Percentiles rank a stretch among this genome's conserved stretches.
Conservation (phyloP, 2,329 filamentous ascomycete genomes). For the Neospermospora avenae region DNA sequence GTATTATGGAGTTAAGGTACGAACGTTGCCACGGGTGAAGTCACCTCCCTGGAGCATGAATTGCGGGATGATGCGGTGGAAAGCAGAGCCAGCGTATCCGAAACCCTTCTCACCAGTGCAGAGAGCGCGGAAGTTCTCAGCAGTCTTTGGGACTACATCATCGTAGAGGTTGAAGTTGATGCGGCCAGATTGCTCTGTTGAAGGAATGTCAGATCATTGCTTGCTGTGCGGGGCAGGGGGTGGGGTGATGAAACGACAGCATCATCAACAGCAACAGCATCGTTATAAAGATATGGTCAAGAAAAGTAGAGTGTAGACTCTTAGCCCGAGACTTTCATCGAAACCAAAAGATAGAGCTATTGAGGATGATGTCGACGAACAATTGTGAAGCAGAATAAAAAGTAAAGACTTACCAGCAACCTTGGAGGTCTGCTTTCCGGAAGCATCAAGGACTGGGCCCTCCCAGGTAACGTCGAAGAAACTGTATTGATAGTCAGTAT, state of each 20-base stretch:
- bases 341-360: constrained; percentile 4
- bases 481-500: constrained; percentile 37
- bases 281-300: not conserved
- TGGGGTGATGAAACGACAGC: constrained; percentile 21
- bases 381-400: not conserved
- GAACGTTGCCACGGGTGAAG: constrained; percentile 88
- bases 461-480: constrained; percentile 74
- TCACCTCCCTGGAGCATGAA: constrained; percentile 98
- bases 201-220: constrained; percentile 25
- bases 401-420: constrained; percentile 54
- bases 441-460: constrained; percentile 65
- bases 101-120: constrained; percentile 82
- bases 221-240: constrained; percentile 9
- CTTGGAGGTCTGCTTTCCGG: constrained; percentile 50
- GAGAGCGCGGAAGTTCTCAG: constrained; percentile 91
- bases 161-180: constrained; percentile 83
- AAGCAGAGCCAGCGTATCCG: constrained; percentile 78
- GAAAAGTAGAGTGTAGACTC: not conserved
- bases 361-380: constrained; percentile 18
- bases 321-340: not conserved
- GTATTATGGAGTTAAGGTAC: constrained; percentile 35
- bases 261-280: constrained; percentile 19
- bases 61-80: constrained; percentile 89
- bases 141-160: constrained; percentile 84
- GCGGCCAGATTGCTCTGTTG: constrained; percentile 63